Conservation (phyloP, 2,329 filamentous ascomycete species). For the Lachnellula hyalina region DNA sequence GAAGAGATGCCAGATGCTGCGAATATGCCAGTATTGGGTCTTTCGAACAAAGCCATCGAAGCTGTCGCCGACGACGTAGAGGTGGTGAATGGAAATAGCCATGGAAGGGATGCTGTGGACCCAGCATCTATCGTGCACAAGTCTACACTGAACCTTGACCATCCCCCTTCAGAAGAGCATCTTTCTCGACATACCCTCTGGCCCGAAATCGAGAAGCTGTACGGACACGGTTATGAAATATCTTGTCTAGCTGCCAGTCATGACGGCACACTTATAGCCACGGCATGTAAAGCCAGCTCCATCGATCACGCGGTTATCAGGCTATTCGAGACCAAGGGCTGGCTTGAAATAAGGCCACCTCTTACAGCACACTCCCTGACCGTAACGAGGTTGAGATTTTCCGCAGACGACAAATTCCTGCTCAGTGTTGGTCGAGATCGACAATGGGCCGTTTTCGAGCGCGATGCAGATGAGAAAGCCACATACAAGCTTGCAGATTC, state of each 20-base stretch:
- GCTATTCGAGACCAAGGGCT: constrained; percentile 78
- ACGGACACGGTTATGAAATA: constrained; percentile 96
- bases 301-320: constrained; percentile 92
- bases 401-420: constrained; percentile 64
- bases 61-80: constrained; percentile 46
- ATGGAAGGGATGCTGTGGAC: constrained; percentile 50
- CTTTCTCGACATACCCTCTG: constrained; percentile 87
- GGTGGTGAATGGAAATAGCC: constrained; percentile 38
- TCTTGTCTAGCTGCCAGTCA: constrained; percentile 76
- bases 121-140: constrained; percentile 51
- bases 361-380: constrained; percentile 84
- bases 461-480: constrained; percentile 34
- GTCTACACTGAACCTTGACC: constrained; percentile 58
- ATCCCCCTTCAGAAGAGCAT: constrained; percentile 84
- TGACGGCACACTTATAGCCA: constrained; percentile 73
- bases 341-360: constrained; percentile 82
- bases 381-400: constrained; percentile 77
- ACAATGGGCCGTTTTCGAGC: constrained; percentile 80
- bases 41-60: constrained; percentile 91
- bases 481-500: constrained; percentile 54
- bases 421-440: constrained; percentile 88
- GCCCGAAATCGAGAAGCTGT: constrained; percentile 94
- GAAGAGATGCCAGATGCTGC: constrained; percentile 73
- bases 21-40: constrained; percentile 87
- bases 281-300: constrained; percentile 87